Conservation (phyloP, 148 eudicot species). For the Bassia scoparia region DNA sequence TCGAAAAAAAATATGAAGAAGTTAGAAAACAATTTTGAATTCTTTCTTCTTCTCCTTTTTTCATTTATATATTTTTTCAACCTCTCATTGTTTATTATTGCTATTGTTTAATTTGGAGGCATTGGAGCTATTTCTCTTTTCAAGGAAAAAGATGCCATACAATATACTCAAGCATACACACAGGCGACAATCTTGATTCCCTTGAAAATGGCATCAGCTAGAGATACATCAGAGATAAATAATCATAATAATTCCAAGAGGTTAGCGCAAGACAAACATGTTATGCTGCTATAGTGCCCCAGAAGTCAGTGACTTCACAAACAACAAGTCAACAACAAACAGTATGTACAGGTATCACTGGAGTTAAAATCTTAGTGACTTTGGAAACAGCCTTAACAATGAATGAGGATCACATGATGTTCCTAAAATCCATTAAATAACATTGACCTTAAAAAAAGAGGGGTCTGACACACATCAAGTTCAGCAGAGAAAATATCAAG, state of each 20-base stretch:
- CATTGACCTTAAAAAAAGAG: neutral
- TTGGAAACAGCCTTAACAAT: neutral
- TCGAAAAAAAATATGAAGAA: constrained; percentile 9
- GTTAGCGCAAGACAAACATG: too few relatives aligned
- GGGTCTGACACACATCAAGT: neutral
- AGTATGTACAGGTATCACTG: neutral
- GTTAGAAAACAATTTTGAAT: neutral
- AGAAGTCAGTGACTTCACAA: constrained; percentile 2
- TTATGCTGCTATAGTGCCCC: neutral
- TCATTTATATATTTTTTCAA: neutral
- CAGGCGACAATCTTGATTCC: neutral
- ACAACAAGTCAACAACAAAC: too few relatives aligned
- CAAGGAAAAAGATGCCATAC: neutral
- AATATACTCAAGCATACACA: neutral
- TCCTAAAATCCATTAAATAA: neutral
- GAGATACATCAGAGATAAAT: neutral
- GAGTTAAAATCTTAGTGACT: neutral
- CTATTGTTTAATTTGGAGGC: neutral
- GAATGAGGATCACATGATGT: neutral
- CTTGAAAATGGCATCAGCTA: neutral
- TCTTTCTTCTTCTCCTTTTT: too few relatives aligned
- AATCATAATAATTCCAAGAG: neutral
- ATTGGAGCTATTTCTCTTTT: neutral
- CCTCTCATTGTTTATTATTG: neutral
- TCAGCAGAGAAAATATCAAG: neutral